Conservation (phyloP, 2,329 filamentous ascomycete genomes). For the Fusarium chaquense region DNA sequence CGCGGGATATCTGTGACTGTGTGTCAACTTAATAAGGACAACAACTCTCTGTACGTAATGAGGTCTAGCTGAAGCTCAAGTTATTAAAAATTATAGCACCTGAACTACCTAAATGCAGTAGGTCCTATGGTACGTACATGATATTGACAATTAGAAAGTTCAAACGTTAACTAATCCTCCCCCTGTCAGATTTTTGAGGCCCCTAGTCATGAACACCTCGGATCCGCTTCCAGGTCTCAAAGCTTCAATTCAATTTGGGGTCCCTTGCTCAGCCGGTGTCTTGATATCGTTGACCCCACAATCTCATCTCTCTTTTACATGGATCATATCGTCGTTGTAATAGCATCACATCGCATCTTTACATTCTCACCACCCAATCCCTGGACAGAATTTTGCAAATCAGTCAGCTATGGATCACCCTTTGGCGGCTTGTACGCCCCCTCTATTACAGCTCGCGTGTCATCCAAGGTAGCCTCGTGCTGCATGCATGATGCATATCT, state of each 20-base stretch:
- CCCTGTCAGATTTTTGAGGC: conserved; percentile 34
- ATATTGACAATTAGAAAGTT: neutral
- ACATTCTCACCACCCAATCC: neutral
- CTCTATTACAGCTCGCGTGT: conserved; percentile 14
- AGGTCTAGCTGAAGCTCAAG: conserved; percentile 10
- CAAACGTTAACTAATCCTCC: neutral
- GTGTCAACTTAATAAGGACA: conserved; percentile 4
- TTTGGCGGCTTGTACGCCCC: conserved; percentile 26
- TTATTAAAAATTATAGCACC: neutral
- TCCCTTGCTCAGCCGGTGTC: neutral
- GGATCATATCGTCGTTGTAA: conserved; percentile 15
- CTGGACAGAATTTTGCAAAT: neutral
- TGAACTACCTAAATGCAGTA: neutral
- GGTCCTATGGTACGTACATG: neutral
- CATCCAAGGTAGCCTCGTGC: conserved; percentile 9
- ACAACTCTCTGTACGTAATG: conserved; percentile 6
- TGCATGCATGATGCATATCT: conserved; percentile 5
- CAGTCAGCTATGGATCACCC: conserved; percentile 10
- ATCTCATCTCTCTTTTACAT: conserved; percentile 34
- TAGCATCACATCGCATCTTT: conserved; percentile 5
- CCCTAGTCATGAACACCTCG: conserved; percentile 44
- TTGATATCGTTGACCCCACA: conserved; percentile 33
- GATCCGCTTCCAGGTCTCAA: conserved; percentile 43
- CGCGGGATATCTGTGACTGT: neutral
- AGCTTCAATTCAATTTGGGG: conserved; percentile 19